phyloP scores from a whole-genome alignment of 192 early-diverging fungal genomes.

The Backusella luteola region DNA sequence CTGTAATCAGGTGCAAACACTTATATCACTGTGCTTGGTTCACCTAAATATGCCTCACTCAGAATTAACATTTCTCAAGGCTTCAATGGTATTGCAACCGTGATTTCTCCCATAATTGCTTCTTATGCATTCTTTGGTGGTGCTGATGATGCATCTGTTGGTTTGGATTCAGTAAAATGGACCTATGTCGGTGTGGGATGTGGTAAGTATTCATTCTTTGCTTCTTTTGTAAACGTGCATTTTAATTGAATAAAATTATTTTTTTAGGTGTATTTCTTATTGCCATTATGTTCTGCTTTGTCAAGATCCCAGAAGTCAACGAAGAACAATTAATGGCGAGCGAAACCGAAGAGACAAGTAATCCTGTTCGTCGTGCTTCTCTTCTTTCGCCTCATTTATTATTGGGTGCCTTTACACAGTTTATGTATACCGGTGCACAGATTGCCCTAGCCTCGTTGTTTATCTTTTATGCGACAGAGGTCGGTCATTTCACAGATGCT shows the following conservation, averaged over 20 bases:
- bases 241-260: not conserved
- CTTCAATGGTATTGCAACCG: slow-evolving; percentile 35
- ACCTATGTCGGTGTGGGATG: slow-evolving; percentile 33
- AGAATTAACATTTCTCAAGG: slow-evolving; percentile 33
- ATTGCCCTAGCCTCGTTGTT: slow-evolving; percentile 33
- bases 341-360: slow-evolving; percentile 21
- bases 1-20: slow-evolving; percentile 28
- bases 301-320: slow-evolving; percentile 38
- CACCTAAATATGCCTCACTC: slow-evolving; percentile 17
- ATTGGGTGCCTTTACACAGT: slow-evolving; percentile 26
- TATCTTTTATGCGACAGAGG: slow-evolving; percentile 27
- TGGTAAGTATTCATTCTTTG: slow-evolving; percentile 11
- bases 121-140: slow-evolving; percentile 36
- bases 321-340: slow-evolving; percentile 36
- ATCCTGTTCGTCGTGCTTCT: slow-evolving; percentile 19
- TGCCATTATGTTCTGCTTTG: slow-evolving; percentile 28
- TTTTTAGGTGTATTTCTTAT: slow-evolving; percentile 29
- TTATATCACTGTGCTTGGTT: slow-evolving; percentile 32
- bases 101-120: slow-evolving; percentile 33
- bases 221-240: not conserved
- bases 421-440: slow-evolving; percentile 36
- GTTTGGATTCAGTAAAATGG: slow-evolving; percentile 29
- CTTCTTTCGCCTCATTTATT: slow-evolving; percentile 27
- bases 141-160: not conserved
- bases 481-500: slow-evolving; percentile 16